Evolutionary conservation across 1,284 basidiomycete species (phyloP).

Genomic region (Stereum hirsutum): DNA sequence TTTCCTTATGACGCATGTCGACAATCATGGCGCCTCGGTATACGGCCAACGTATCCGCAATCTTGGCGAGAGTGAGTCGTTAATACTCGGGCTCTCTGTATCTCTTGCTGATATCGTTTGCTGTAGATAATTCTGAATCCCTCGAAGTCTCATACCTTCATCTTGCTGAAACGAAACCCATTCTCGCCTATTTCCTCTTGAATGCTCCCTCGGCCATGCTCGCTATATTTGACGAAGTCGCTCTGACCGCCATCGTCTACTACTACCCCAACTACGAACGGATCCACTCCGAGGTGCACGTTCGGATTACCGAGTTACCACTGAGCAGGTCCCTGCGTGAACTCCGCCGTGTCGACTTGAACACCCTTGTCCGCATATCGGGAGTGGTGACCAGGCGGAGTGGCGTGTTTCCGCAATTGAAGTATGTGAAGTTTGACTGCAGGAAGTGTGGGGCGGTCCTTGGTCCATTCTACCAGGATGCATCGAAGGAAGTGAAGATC

Average conservation of each 20-base stretch:
- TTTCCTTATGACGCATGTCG: conserved; percentile 94
- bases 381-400: conserved; percentile 97
- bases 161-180: conserved; percentile 84
- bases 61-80: conserved; percentile 83
- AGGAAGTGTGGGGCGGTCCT: conserved; percentile 85
- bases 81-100: conserved; percentile 1
- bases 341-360: conserved; percentile 86
- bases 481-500: conserved; percentile 89
- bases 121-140: conserved; percentile 88
- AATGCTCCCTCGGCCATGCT: conserved; percentile 94
- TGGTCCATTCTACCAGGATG: conserved; percentile 98
- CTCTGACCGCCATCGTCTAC: conserved; percentile 87
- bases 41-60: conserved; percentile 92
- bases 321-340: conserved; percentile 87
- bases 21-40: conserved; percentile 85
- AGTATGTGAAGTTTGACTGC: conserved; percentile 99
- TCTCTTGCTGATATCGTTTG: background rate
- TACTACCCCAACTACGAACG: conserved; percentile 96
- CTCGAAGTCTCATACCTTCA: conserved; percentile 96
- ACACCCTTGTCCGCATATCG: conserved; percentile 90
- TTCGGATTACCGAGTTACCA: conserved; percentile 92
- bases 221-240: conserved; percentile 92
- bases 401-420: conserved; percentile 97
- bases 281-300: conserved; percentile 97
- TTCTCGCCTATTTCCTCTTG: conserved; percentile 94